Evolutionary conservation across 2,329 filamentous ascomycete genomes (phyloP).

Genomic region (Xylaria sp.): DNA sequence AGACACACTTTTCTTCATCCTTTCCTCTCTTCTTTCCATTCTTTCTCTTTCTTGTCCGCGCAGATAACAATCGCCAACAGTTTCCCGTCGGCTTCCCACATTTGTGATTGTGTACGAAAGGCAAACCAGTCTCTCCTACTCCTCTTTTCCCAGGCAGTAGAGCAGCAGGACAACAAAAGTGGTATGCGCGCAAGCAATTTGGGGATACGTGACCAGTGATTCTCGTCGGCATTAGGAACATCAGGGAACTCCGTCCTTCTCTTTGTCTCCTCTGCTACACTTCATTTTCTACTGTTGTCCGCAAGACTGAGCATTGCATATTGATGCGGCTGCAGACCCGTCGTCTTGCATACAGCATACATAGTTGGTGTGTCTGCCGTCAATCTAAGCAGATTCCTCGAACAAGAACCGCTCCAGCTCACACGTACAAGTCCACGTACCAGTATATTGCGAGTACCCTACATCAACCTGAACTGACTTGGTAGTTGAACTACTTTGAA

Average conservation of each 20-base stretch:
- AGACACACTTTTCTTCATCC: slow-evolving; percentile 1
- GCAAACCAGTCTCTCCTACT: slow-evolving; percentile 8
- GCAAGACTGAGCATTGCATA: slow-evolving; percentile 27
- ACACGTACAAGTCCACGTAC: slow-evolving; percentile 10
- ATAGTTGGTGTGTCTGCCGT: slow-evolving; percentile 29
- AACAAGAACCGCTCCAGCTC: slow-evolving; percentile 20
- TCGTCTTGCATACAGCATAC: slow-evolving; percentile 28
- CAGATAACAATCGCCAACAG: slow-evolving; percentile 30
- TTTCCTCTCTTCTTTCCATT: background rate
- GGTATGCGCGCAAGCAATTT: slow-evolving; percentile 29
- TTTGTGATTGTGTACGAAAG: slow-evolving; percentile 34
- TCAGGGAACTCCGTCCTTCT: slow-evolving; percentile 18
- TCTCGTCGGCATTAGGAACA: slow-evolving; percentile 12
- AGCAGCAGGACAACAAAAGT: slow-evolving; percentile 25
- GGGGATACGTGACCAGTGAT: slow-evolving; percentile 38
- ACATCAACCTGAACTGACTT: slow-evolving; percentile 32
- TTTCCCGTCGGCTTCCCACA: slow-evolving; percentile 13
- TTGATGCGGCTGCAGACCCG: slow-evolving; percentile 36
- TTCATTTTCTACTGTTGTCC: slow-evolving; percentile 18
- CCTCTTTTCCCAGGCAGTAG: slow-evolving; percentile 23
- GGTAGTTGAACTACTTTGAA: slow-evolving; percentile 37
- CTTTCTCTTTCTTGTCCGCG: slow-evolving; percentile 12
- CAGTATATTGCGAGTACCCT: slow-evolving; percentile 31
- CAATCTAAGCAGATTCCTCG: slow-evolving; percentile 28
- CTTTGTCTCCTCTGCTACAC: slow-evolving; percentile 24